phyloP scores from a whole-genome alignment of 2,329 filamentous ascomycete species.

The Talaromyces funiculosus region DNA sequence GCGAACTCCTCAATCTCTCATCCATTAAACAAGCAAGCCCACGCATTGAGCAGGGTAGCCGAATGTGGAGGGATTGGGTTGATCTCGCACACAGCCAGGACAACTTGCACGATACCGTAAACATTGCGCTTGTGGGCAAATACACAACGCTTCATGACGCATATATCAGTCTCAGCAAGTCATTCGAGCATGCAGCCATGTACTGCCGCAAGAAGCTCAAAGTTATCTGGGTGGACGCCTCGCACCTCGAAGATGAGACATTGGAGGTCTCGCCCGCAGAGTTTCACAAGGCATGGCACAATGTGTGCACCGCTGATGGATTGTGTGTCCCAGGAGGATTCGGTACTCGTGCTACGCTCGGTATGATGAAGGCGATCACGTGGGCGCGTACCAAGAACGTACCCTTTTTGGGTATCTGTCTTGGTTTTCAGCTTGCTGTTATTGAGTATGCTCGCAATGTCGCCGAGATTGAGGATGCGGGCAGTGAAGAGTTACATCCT shows the following conservation, averaged over 20 bases:
- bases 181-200: conserved; percentile 89
- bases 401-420: conserved; percentile 83
- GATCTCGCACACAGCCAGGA: conserved; percentile 62
- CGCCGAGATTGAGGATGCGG: conserved; percentile 1
- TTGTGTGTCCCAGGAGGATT: conserved; percentile 62
- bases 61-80: conserved; percentile 77
- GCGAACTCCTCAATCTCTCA: conserved; percentile 60
- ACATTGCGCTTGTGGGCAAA: conserved; percentile 86
- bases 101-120: conserved; percentile 53
- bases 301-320: conserved; percentile 60
- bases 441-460: conserved; percentile 70
- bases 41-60: conserved; percentile 57
- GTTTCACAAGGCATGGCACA: conserved; percentile 45
- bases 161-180: conserved; percentile 78
- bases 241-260: conserved; percentile 68
- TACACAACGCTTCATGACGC: conserved; percentile 81
- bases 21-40: conserved; percentile 47
- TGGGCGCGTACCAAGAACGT: conserved; percentile 78
- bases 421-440: conserved; percentile 89
- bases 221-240: conserved; percentile 77
- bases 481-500: conserved; percentile 7
- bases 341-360: conserved; percentile 73
- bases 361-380: conserved; percentile 82
- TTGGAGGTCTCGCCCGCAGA: conserved; percentile 59
- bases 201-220: conserved; percentile 72